phyloP scores from a whole-genome alignment of 345 rosid genomes.

The Geranium rotundifolium region DNA sequence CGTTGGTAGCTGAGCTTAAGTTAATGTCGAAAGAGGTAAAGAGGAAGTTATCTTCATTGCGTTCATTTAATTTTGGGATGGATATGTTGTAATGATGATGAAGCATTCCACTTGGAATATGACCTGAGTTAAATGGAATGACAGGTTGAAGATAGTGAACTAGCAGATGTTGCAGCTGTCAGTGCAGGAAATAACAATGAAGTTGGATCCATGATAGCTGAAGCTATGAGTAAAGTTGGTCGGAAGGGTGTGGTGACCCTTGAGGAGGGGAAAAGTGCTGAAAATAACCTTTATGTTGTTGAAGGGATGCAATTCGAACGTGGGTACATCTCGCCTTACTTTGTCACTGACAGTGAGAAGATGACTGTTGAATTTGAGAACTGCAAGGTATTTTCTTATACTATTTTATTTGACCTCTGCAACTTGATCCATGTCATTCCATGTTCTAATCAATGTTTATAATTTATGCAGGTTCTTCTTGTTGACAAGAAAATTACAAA shows the following conservation, averaged over 20 bases:
- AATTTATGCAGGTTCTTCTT: slow-evolving; percentile 70
- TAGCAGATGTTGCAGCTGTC: slow-evolving; percentile 97
- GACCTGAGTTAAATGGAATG: neutral
- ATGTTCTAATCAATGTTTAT: neutral
- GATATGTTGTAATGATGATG: too few species aligned
- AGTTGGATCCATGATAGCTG: slow-evolving; percentile 95
- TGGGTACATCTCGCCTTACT: slow-evolving; percentile 96
- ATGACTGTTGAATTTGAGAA: slow-evolving; percentile 94
- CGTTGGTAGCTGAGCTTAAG: slow-evolving; percentile 71
- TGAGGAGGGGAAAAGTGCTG: slow-evolving; percentile 98
- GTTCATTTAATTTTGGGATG: neutral
- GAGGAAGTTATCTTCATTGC: neutral
- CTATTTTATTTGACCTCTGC: too few species aligned
- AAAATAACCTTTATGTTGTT: slow-evolving; percentile 86
- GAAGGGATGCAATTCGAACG: slow-evolving; percentile 99
- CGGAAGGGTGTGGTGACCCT: slow-evolving; percentile 94
- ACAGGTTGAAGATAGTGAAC: slow-evolving; percentile 97
- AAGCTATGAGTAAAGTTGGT: slow-evolving; percentile 95
- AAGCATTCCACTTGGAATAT: neutral
- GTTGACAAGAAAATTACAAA: slow-evolving; percentile 96
- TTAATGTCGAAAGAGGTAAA: slow-evolving; percentile 79
- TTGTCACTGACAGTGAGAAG: slow-evolving; percentile 92
- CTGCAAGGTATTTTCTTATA: slow-evolving; percentile 56
- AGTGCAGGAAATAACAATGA: slow-evolving; percentile 96
- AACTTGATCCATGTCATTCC: too few species aligned